Conservation (phyloP, 352 stramenopile species). For the Pythium rishiriense region DNA sequence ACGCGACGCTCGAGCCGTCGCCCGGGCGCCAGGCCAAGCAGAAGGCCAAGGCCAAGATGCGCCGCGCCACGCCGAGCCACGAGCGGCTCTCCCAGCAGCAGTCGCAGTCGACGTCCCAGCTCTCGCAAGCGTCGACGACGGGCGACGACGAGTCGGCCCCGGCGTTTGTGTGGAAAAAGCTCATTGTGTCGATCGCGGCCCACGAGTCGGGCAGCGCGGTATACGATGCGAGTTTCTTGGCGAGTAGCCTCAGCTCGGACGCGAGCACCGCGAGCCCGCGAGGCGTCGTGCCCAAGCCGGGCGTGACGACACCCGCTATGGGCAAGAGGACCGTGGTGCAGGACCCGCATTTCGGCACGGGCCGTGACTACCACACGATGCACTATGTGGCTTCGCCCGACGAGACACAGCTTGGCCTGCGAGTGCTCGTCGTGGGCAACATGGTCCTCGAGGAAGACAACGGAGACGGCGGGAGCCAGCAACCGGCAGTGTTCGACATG, state of each 20-base stretch:
- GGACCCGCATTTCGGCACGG: conserved; percentile 22
- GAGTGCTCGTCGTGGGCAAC: conserved; percentile 70
- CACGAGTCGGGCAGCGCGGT: background rate
- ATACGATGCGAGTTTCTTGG: conserved; percentile 1
- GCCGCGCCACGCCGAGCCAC: background rate
- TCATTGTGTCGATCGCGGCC: conserved; percentile 35
- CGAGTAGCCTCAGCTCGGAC: conserved; percentile 26
- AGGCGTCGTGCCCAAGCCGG: background rate
- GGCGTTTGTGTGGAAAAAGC: conserved; percentile 52
- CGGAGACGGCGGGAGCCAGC: conserved; percentile 9
- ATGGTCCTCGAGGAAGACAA: conserved; percentile 37
- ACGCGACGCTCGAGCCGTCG: conserved; percentile 15
- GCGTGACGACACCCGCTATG: background rate
- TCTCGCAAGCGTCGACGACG: background rate
- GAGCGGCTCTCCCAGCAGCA: background rate
- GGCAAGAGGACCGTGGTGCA: background rate
- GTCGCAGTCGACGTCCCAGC: background rate
- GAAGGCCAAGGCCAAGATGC: conserved; percentile 16
- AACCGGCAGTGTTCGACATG: conserved; percentile 42
- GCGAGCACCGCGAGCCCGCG: conserved; percentile 16
- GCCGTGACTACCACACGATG: conserved; percentile 70
- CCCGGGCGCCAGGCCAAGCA: conserved; percentile 7
- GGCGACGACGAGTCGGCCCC: background rate
- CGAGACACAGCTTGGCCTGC: conserved; percentile 43
- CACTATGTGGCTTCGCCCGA: conserved; percentile 56